Conservation (phyloP, 2,329 filamentous ascomycete species). For the Teratosphaeria zuluensis region DNA sequence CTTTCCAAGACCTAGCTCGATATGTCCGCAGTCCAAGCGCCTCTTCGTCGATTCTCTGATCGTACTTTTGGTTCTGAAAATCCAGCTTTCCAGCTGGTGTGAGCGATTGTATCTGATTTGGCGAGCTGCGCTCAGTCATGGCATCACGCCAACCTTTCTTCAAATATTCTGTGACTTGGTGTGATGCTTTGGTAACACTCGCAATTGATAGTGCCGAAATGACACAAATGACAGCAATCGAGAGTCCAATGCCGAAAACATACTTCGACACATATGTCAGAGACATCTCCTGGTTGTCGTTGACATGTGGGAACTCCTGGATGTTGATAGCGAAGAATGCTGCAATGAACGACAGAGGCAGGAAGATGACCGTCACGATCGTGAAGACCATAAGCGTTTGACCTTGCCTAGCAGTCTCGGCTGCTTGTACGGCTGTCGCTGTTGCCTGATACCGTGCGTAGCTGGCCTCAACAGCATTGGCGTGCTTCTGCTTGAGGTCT, state of each 20-base stretch:
- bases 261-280: constrained; percentile 44
- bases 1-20: background rate
- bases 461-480: constrained; percentile 56
- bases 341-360: constrained; percentile 47
- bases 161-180: no score
- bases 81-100: no score
- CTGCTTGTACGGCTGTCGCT: constrained; percentile 42
- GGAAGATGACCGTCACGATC: constrained; percentile 49
- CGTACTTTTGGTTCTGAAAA: no score
- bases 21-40: no score
- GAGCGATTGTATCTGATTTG: no score
- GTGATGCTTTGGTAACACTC: no score
- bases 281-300: constrained; percentile 17
- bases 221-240: constrained; percentile 37
- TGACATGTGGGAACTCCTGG: constrained; percentile 34
- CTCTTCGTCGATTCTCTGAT: no score
- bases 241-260: constrained; percentile 47
- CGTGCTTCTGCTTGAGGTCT: constrained; percentile 60
- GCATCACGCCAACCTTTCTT: no score
- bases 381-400: constrained; percentile 52
- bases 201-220: constrained; percentile 7
- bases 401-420: constrained; percentile 48
- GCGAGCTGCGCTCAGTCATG: no score
- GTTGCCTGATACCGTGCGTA: constrained; percentile 34
- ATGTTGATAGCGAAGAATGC: constrained; percentile 48